Conservation (phyloP, 306 rosid genomes). For the Dalbergia cultrata region DNA sequence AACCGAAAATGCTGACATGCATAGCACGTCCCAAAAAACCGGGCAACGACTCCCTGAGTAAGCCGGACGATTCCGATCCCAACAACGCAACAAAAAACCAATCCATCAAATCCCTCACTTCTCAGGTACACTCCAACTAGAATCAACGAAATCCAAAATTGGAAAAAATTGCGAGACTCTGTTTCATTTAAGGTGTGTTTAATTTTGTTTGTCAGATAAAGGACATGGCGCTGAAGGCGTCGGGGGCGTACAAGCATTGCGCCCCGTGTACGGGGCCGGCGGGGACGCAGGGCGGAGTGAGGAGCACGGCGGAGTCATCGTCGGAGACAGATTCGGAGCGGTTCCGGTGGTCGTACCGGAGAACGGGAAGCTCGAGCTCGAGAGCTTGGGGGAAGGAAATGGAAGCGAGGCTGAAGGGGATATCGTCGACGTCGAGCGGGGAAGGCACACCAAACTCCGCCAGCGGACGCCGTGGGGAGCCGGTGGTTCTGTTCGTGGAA, state of each 20-base stretch:
- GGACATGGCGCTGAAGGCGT: constrained; percentile 96
- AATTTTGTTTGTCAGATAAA: constrained; percentile 58
- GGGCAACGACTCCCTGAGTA: constrained; percentile 66
- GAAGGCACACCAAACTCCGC: constrained; percentile 84
- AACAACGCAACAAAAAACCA: constrained; percentile 59
- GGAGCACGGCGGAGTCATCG: constrained; percentile 53
- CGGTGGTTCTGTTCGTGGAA: constrained; percentile 76
- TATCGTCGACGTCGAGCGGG: constrained; percentile 65
- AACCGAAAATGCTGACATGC: constrained; percentile 81
- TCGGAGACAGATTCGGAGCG: constrained; percentile 82
- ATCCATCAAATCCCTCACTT: constrained; percentile 79
- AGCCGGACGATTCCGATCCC: constrained; percentile 71
- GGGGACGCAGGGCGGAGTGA: constrained; percentile 49
- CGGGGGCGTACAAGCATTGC: constrained; percentile 88
- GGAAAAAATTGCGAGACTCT: not conserved
- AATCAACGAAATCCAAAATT: not conserved
- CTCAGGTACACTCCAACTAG: constrained; percentile 62
- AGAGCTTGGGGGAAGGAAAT: constrained; percentile 91
- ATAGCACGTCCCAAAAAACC: constrained; percentile 92
- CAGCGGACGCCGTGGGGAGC: constrained; percentile 77
- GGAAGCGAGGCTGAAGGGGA: constrained; percentile 94
- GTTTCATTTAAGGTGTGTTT: not conserved
- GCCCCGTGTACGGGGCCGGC: constrained; percentile 79
- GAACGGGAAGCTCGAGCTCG: constrained; percentile 76
- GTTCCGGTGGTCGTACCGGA: constrained; percentile 77